phyloP scores from a whole-genome alignment of 495 filamentous ascomycete genomes.

The Podospora tetraspora region DNA sequence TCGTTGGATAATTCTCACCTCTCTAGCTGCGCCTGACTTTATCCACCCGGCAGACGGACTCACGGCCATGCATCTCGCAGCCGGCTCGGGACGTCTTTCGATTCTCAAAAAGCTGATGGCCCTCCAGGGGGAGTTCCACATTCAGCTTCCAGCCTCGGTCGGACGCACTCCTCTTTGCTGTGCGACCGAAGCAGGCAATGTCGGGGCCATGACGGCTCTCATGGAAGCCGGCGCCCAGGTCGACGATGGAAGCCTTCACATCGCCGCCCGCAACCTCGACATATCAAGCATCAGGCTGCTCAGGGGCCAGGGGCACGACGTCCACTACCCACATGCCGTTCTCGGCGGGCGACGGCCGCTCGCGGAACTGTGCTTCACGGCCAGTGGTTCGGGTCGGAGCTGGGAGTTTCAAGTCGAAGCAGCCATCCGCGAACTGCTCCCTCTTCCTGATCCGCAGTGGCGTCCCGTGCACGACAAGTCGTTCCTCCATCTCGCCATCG shows the following conservation, averaged over 20 bases:
- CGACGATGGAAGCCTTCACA: conserved; percentile 1
- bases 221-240: background rate
- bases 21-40: background rate
- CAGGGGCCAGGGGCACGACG: background rate
- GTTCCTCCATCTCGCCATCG: background rate
- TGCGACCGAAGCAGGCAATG: background rate
- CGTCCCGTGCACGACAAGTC: background rate
- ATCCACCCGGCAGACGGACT: background rate
- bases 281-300: background rate
- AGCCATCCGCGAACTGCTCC: background rate
- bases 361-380: background rate
- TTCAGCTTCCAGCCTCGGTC: background rate
- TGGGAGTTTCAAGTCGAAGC: background rate
- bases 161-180: background rate
- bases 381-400: background rate
- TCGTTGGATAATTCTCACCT: background rate
- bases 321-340: background rate
- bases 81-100: background rate
- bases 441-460: background rate
- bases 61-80: background rate
- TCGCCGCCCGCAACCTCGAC: background rate
- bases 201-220: background rate
- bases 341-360: background rate
- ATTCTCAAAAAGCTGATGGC: background rate
- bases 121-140: background rate